Evolutionary conservation across 805 yeast genomes (phyloP), one percentile per base, ranked within the genome.

Genomic region (Sporopachydermia quercuum): DNA sequence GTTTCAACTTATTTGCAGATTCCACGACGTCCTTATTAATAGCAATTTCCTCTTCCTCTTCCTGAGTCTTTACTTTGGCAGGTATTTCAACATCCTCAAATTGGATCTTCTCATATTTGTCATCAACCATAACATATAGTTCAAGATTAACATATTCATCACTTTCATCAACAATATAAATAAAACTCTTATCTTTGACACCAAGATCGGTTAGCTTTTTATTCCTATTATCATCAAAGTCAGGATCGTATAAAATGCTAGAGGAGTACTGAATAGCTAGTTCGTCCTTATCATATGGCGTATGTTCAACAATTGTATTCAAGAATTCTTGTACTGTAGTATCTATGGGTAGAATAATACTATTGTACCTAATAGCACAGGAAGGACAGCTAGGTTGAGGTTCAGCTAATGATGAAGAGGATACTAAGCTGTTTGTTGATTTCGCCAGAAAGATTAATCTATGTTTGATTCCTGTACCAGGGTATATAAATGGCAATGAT

Each of bases 101-200:
- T 23, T 36, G 18, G 5, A 11, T 8, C 18, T 18, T 6, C 34
- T 6, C 5, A 16, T 8, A 5, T 16, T 18, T 36, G 8, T 38
- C 39, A 19, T 51, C 52, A 13, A 49, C 44, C 6, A 57, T 60
- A 5, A 78, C 52, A 47, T 73, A 75, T 36, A 85, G 62, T 48
- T 83, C 89, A 33, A 78, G 61, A 35, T 74, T 70, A 47, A 74
- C 78, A 36, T 69, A 57, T 23, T 56, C 60, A 45, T 82, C 95
- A 34, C 75, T 78, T 40, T 89, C 95, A 57, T 91, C 98, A 37
- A 78, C 74, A 14, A 91, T 66, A 1, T 78, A 68, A 13, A 91
- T 34, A 15, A 78, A 63, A 15, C 75, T 68, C n/a, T 89, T 91
- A 38, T 63, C 58, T 4, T 46, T 48, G 18, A 86, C 60, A 5